Evolutionary conservation across 805 yeast genomes (phyloP).

Genomic region (Wilhelminamyces savonicus): DNA sequence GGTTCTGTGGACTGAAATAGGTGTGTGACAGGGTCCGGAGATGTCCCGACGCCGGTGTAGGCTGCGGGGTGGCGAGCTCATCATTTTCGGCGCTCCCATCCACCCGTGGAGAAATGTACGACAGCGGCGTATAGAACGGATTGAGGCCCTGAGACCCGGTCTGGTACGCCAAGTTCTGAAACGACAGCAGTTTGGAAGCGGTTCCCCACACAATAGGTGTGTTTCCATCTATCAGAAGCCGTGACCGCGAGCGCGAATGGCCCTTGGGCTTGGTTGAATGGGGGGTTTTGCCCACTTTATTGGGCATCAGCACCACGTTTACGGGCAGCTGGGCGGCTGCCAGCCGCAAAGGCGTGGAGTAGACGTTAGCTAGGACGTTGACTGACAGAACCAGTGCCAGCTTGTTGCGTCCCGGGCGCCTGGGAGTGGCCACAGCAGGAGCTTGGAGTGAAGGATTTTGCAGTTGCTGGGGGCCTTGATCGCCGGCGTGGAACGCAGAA

Average conservation of each 20-base stretch:
- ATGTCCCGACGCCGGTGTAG: too few species aligned
- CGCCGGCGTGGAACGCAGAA: too few species aligned
- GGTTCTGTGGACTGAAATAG: constrained; percentile 9
- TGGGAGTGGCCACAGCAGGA: constrained; percentile 27
- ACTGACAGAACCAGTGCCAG: constrained; percentile 27
- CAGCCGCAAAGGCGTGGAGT: constrained; percentile 30
- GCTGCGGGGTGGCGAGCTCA: constrained; percentile 15
- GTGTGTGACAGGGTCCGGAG: too few species aligned
- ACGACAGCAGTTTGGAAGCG: too few species aligned
- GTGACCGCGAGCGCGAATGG: constrained; percentile 36
- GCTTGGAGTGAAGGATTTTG: constrained; percentile 2
- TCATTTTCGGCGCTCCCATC: constrained; percentile 15
- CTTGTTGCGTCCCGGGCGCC: constrained; percentile 25
- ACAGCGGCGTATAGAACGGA: constrained; percentile 41
- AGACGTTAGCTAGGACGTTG: constrained; percentile 10
- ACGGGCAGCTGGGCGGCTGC: constrained; percentile 18
- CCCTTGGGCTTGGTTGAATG: constrained; percentile 18
- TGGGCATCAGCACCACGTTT: constrained; percentile 2
- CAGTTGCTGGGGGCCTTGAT: constrained; percentile 4
- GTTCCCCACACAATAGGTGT: constrained; percentile 9
- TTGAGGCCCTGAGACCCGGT: constrained; percentile 12
- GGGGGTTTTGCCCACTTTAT: constrained; percentile 33
- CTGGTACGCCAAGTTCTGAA: too few species aligned
- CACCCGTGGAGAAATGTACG: constrained; percentile 38
- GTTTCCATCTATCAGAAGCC: constrained; percentile 30